Conservation (phyloP, 2,329 filamentous ascomycete genomes). For the Aspergillus sp. region DNA sequence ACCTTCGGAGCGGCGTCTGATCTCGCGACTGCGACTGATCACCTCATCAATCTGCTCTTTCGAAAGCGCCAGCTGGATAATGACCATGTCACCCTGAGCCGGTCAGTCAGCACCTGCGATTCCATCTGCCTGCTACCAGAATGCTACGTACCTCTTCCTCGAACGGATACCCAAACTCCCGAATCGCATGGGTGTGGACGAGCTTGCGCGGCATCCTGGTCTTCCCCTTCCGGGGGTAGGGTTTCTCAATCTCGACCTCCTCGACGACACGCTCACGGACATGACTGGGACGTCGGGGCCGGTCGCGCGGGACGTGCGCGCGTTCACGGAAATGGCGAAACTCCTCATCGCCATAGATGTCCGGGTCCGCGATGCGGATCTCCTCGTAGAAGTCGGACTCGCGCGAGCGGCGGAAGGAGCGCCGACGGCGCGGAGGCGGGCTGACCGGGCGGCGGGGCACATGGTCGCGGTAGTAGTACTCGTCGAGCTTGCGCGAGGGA, state of each 20-base stretch:
- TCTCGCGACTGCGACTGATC: constrained; percentile 73
- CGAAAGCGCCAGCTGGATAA: constrained; percentile 79
- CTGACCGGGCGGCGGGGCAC: constrained; percentile 60
- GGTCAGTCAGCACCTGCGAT: constrained; percentile 10
- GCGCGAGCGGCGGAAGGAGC: constrained; percentile 57
- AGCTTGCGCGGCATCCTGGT: constrained; percentile 80
- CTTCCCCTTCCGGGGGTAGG: constrained; percentile 79
- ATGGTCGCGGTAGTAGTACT: constrained; percentile 37
- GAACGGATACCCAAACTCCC: constrained; percentile 82
- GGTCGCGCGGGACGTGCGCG: constrained; percentile 48
- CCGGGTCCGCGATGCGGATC: constrained; percentile 65
- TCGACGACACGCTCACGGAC: constrained; percentile 27
- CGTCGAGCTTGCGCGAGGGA: constrained; percentile 54
- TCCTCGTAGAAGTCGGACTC: constrained; percentile 63
- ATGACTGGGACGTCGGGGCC: constrained; percentile 44
- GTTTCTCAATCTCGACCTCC: constrained; percentile 37
- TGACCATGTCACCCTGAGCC: constrained; percentile 69
- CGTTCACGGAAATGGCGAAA: constrained; percentile 65
- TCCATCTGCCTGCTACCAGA: not conserved
- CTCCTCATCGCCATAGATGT: constrained; percentile 69
- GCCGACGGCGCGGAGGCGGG: constrained; percentile 43
- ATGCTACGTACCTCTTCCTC: constrained; percentile 69
- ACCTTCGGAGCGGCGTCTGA: constrained; percentile 34
- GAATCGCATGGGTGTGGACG: constrained; percentile 75
- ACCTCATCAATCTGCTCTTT: constrained; percentile 91